Base-by-base conservation (phyloP, 2,329 filamentous ascomycete species). In the Monilinia laxa region DNA sequence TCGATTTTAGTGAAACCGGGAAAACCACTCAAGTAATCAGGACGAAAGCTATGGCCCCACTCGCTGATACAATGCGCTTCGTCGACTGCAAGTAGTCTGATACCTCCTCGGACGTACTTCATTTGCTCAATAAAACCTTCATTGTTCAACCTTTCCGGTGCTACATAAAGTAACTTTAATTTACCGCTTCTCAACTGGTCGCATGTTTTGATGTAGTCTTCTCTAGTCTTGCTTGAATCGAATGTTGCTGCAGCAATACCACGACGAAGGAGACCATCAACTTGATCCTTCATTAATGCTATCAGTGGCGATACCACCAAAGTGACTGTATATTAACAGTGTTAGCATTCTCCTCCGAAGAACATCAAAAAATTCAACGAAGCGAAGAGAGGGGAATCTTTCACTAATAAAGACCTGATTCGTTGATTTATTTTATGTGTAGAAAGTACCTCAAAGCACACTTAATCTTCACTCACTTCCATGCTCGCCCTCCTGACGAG, bases 281-380 rank as follows among this genome's bases (percentile, higher is more conserved):
- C 83, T 70, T 87, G 85, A 68, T 87, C 84, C 71, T 87, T 87
- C 84, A 86, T 86, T 64, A 87, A 72, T 2, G 83, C 83, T 62
- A 86, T 83, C 3, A 86, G 75, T 0, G 84, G 84, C 0, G 83
- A 86, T 2, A 86, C 82, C 3, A 86, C 82, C 7, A 87, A 79
- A 1, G 83, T 86, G 68, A 86, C 64, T 65, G 31, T 9, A 35
- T 10, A 14, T 42, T 10, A n/a, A 4, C 42, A 23, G 4, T 7
- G 18, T 62, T 9, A 62, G 58, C 23, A 12, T 51, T 12, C 9
- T 51, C 10, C 5, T 52, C 9, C 1, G 18, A 52, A 20, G n/a
- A 9, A 25, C 20, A 18, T 2, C 2, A 40, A 38, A 4, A 10
- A 51, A 7, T 20, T 20, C 9, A 4, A 49, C 6, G n/a, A 49